Base-by-base conservation (phyloP, 305 asterid genomes). In the Fraxinus baroniana region DNA sequence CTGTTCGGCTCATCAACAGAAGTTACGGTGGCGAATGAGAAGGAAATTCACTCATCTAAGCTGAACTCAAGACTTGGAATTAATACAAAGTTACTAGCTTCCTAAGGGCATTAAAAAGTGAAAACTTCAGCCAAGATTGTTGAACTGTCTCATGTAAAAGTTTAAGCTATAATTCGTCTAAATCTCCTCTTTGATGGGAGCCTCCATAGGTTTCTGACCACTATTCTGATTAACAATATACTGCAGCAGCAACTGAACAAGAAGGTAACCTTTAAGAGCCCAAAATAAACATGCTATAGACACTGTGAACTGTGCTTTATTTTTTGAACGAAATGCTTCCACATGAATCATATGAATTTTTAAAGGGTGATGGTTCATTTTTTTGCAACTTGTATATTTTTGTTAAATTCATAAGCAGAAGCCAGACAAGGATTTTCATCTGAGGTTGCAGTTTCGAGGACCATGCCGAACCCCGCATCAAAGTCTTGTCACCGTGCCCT, bases 361-460 rank as follows among this genome's bases (percentile, higher is more conserved):
- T 37, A 10, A 46, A 46, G 28, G 77, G 71, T 4, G 74, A 39
- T 4, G 22, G 24, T 5, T 49, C 39, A 4, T 81, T 76, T 15
- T 37, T 74, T 52, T 75, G 49, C 79, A 75, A 72, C 77, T 41
- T 20, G 4, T 39, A 12, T 7, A 64, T 1, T 75, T 77, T 13
- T 3, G 17, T 39, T 68, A 8, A 28, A 6, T 5, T 46, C 33
- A 35, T 77, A 95, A 91, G 81, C 72, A 89, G 84, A 87, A 90
- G 93, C 87, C 92, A 88, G 90, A 92, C 37, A 95, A 90, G 88
- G 94, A 93, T 81, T 92, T 92, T 75, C 79, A 20, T 62, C 86
- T 91, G 79, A 90, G 92, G 85, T 88, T 91, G 12, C 98, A 95
- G 91, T 94, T 93, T 78, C 88, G 93, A 60, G 30, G 70, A 2